Evolutionary conservation across 2,329 filamentous ascomycete genomes (phyloP).

Genomic region (Sporothrix euskadiensis): DNA sequence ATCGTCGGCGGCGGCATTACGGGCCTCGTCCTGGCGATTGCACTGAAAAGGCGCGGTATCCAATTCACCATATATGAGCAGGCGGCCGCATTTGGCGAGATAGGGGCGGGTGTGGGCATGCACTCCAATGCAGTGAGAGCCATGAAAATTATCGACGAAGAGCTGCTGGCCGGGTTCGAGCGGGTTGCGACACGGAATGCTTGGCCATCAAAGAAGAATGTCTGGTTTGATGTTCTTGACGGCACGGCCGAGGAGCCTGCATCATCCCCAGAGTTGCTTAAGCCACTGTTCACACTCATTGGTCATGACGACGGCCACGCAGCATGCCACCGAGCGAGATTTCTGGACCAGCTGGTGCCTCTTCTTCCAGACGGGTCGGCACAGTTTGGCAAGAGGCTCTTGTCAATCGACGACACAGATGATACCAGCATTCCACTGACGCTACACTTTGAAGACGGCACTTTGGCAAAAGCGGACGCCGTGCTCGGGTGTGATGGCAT

Average conservation of each 20-base stretch:
- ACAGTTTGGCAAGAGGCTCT: slow-evolving; percentile 37
- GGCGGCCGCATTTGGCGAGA: slow-evolving; percentile 40
- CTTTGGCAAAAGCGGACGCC: slow-evolving; percentile 36
- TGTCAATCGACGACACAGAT: slow-evolving; percentile 35
- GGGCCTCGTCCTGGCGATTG: slow-evolving; percentile 42
- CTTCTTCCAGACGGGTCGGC: slow-evolving; percentile 33
- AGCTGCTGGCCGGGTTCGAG: slow-evolving; percentile 37
- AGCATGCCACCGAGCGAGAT: slow-evolving; percentile 35
- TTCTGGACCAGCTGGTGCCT: slow-evolving; percentile 36
- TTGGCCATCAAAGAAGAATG: slow-evolving; percentile 31
- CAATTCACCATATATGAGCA: slow-evolving; percentile 43
- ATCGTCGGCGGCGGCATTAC: slow-evolving; percentile 47
- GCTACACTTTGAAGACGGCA: slow-evolving; percentile 37
- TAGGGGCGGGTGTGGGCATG: slow-evolving; percentile 44
- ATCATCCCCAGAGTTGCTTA: neutral
- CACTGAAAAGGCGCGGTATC: slow-evolving; percentile 38
- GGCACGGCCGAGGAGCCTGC: slow-evolving; percentile 18
- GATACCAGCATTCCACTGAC: slow-evolving; percentile 25
- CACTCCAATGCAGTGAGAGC: slow-evolving; percentile 41
- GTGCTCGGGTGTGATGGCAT: slow-evolving; percentile 63
- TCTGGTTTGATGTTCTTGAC: slow-evolving; percentile 38
- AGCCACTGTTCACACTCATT: slow-evolving; percentile 33
- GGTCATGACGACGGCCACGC: slow-evolving; percentile 30
- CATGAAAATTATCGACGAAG: slow-evolving; percentile 38
- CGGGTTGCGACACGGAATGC: slow-evolving; percentile 37